These are phyloP conservation scores for Podospora pseudocomata DNA, from an alignment of 495 filamentous ascomycete genomes.

Conservation along the genomic window DNA sequence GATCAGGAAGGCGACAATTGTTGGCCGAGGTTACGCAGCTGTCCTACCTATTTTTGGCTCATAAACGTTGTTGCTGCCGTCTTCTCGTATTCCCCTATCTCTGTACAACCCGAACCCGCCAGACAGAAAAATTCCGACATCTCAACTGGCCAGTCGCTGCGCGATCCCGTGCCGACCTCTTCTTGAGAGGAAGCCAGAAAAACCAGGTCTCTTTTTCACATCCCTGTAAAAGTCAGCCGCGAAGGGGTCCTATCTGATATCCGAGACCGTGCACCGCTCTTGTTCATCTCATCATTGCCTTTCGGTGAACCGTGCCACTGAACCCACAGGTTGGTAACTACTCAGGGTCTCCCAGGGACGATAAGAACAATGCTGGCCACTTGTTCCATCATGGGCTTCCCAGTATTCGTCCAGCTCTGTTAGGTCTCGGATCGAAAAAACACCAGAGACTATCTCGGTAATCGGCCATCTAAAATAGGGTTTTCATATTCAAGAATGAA, in stretches of 20 bases:
- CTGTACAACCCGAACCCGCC: not conserved
- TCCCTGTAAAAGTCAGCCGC: not conserved
- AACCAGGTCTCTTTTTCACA: not conserved
- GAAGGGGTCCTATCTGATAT: not conserved
- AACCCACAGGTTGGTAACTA: not conserved
- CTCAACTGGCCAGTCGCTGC: not conserved
- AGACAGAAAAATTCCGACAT: not conserved
- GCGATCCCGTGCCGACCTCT: not conserved
- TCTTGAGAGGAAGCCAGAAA: not conserved
- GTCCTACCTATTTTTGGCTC: not conserved
- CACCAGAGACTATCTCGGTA: not conserved
- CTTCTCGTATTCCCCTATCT: not conserved
- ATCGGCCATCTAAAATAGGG: not conserved
- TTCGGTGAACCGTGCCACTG: not conserved
- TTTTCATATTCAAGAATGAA: no score
- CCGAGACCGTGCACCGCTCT: not conserved
- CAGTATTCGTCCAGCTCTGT: no score
- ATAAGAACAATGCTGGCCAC: no score
- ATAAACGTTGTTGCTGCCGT: not conserved
- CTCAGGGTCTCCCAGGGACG: not conserved
- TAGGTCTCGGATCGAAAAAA: no score
- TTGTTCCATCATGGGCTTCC: no score
- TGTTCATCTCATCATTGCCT: not conserved
- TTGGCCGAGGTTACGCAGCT: not conserved
- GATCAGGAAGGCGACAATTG: not conserved